These are phyloP conservation scores for Monilinia fructicola DNA, from an alignment of 2,329 filamentous ascomycete species.

Conservation along the genomic window DNA sequence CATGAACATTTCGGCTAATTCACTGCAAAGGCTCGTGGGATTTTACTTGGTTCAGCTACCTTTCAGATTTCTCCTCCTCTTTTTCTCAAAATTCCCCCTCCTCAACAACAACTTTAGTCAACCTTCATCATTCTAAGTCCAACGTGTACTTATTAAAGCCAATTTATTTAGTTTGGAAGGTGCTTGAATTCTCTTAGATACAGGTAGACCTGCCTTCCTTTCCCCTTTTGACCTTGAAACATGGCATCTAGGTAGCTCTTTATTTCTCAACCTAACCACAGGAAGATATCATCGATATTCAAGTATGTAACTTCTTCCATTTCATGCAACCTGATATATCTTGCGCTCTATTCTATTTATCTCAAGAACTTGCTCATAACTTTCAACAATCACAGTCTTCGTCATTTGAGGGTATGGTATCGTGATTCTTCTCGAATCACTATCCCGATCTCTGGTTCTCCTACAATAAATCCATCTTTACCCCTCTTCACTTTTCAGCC, in stretches of 20 bases:
- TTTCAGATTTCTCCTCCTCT: background rate
- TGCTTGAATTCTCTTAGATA: background rate
- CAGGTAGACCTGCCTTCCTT: background rate
- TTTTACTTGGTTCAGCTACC: background rate
- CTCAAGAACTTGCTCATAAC: background rate
- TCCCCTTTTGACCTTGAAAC: background rate
- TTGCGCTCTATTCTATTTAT: background rate
- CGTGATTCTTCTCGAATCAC: no score
- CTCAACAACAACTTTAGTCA: no score
- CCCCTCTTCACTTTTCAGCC: background rate
- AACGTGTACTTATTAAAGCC: background rate
- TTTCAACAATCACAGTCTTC: background rate
- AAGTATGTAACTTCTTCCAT: background rate
- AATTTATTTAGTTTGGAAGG: background rate
- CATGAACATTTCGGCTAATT: slow-evolving; percentile 1
- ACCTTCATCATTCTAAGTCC: background rate
- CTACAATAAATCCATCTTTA: background rate
- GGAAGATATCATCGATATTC: background rate
- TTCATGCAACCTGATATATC: background rate
- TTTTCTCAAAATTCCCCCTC: background rate
- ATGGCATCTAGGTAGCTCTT: background rate
- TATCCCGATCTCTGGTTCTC: background rate
- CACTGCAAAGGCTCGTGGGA: background rate
- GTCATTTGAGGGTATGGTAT: background rate
- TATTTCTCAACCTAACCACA: background rate